Evolutionary conservation across 352 stramenopile genomes (phyloP).

Genomic region (Phytophthora multivora): DNA sequence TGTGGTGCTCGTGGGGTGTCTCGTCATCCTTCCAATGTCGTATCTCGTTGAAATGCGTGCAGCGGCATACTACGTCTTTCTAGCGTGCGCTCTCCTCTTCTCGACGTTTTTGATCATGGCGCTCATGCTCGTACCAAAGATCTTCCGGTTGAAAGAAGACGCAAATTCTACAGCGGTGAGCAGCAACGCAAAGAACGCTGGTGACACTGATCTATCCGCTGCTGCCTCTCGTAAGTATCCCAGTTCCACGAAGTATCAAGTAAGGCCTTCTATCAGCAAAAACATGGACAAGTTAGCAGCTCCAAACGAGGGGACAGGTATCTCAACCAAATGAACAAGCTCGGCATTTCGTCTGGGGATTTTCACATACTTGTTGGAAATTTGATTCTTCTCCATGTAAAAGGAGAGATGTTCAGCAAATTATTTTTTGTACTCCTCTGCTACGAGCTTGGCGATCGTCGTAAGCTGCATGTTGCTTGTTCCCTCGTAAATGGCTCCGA

Average conservation of each 20-base stretch:
- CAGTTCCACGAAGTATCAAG: neutral
- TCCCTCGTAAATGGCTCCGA: constrained; percentile 97
- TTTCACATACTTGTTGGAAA: neutral
- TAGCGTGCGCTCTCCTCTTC: constrained; percentile 33
- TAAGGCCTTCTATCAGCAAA: neutral
- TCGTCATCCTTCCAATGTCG: constrained; percentile 49
- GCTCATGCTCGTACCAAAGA: constrained; percentile 47
- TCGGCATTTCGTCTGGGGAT: neutral
- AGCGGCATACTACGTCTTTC: constrained; percentile 41
- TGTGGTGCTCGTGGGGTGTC: constrained; percentile 51
- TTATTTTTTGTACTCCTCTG: constrained; percentile 89
- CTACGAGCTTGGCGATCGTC: constrained; percentile 92
- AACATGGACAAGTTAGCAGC: neutral
- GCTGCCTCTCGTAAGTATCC: no score
- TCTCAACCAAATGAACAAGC: neutral
- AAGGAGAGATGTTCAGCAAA: no score
- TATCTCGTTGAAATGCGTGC: constrained; percentile 52
- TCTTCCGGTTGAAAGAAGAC: constrained; percentile 36
- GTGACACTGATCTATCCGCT: neutral
- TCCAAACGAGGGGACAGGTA: neutral
- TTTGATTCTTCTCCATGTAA: neutral
- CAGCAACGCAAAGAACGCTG: no score
- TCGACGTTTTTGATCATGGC: constrained; percentile 42
- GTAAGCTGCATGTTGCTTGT: constrained; percentile 98
- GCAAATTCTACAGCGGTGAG: neutral